A percentile compares a stretch with the other conserved stretches of the same genome.
These are phyloP conservation scores for Candida ortonii DNA, from an alignment of 805 yeast species.

Conservation along the genomic window DNA sequence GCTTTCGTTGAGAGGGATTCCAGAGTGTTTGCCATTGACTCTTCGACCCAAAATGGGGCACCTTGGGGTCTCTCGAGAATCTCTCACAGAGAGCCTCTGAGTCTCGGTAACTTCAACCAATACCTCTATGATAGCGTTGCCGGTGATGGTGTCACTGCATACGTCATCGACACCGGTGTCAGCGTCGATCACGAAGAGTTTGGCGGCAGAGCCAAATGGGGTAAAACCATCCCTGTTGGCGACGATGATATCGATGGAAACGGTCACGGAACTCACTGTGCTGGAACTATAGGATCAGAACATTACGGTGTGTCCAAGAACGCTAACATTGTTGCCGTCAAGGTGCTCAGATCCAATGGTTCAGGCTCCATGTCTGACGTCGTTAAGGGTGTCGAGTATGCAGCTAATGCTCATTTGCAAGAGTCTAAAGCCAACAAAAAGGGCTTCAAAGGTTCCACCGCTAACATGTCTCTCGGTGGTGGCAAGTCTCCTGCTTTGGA, in stretches of 20 bases:
- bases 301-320: slow-evolving; percentile 82
- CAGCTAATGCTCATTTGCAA: slow-evolving; percentile 66
- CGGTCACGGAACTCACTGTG: slow-evolving; percentile 96
- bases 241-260: slow-evolving; percentile 76
- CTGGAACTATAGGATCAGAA: slow-evolving; percentile 87
- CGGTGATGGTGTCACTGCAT: slow-evolving; percentile 82
- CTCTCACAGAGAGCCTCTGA: slow-evolving; percentile 73
- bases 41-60: slow-evolving; percentile 73
- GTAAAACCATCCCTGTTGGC: slow-evolving; percentile 72
- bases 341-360: slow-evolving; percentile 79
- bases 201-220: slow-evolving; percentile 83
- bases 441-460: slow-evolving; percentile 81
- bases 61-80: slow-evolving; percentile 95
- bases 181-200: slow-evolving; percentile 73
- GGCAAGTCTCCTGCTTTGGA: slow-evolving; percentile 87
- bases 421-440: slow-evolving; percentile 47
- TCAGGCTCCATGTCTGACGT: slow-evolving; percentile 83
- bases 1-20: slow-evolving; percentile 72
- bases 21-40: slow-evolving; percentile 58
- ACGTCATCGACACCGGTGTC: slow-evolving; percentile 89
- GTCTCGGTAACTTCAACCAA: slow-evolving; percentile 67
- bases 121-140: slow-evolving; percentile 70
- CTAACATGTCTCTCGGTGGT: slow-evolving; percentile 94
- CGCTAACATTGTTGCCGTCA: slow-evolving; percentile 76
- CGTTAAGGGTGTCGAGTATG: slow-evolving; percentile 80